Conservation (phyloP, 805 yeast species). For the Saccharomycopsis sp. region DNA sequence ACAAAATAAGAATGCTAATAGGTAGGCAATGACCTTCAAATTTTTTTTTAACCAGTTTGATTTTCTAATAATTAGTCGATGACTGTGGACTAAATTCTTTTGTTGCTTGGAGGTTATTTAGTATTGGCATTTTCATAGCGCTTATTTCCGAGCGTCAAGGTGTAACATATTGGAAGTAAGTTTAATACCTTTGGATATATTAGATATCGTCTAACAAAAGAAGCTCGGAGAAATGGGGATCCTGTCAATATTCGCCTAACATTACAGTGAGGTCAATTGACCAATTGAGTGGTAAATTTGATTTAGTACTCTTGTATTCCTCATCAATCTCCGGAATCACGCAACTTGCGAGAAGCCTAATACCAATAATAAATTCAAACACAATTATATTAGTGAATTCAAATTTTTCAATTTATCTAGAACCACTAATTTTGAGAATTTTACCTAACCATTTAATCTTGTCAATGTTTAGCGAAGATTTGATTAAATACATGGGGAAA, state of each 20-base stretch:
- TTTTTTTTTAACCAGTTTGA: neutral
- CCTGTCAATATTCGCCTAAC: neutral
- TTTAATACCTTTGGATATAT: too few relatives aligned
- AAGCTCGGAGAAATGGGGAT: conserved; percentile 1
- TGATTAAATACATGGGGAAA: too few relatives aligned
- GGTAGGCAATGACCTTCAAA: neutral
- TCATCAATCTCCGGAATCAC: neutral
- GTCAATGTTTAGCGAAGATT: neutral
- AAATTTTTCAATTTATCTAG: conserved; percentile 4
- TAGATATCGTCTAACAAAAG: too few relatives aligned
- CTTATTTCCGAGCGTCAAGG: too few relatives aligned
- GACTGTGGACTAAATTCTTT: too few relatives aligned
- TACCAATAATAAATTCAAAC: neutral
- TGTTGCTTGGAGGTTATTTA: too few relatives aligned
- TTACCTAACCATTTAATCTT: neutral
- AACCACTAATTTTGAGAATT: neutral
- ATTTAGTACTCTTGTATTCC: conserved; percentile 3
- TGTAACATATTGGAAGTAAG: too few relatives aligned
- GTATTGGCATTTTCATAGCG: too few relatives aligned
- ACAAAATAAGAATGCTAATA: conserved; percentile 1
- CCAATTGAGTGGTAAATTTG: neutral
- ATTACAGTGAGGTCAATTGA: neutral
- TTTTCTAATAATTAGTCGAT: neutral
- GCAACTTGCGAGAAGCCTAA: neutral
- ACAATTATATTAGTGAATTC: conserved; percentile 5